Evolutionary conservation across 2,329 filamentous ascomycete genomes (phyloP).

Genomic region (Pyrenophora seminiperda): DNA sequence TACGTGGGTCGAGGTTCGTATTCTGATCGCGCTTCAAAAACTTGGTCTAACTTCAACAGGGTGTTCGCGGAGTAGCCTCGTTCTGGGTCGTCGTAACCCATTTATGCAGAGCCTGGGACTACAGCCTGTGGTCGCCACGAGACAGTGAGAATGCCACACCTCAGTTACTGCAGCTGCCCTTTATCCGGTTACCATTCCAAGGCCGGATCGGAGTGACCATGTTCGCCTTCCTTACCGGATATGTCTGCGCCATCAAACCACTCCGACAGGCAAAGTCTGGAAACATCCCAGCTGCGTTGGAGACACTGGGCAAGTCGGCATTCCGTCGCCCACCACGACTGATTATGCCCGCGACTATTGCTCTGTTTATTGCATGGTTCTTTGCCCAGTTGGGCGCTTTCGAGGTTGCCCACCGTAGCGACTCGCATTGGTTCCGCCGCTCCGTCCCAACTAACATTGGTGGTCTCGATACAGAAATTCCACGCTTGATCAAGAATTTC

Average conservation of each 20-base stretch:
- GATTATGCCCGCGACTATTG: slow-evolving; percentile 59
- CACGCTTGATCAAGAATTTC: slow-evolving; percentile 53
- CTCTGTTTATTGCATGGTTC: slow-evolving; percentile 57
- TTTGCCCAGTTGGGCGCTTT: slow-evolving; percentile 58
- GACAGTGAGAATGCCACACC: slow-evolving; percentile 51
- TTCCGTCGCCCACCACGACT: slow-evolving; percentile 60
- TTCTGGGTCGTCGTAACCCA: slow-evolving; percentile 61
- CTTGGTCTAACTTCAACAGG: slow-evolving; percentile 41
- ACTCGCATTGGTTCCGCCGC: slow-evolving; percentile 59
- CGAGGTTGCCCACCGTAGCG: slow-evolving; percentile 53
- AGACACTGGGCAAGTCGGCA: slow-evolving; percentile 58
- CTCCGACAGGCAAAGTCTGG: slow-evolving; percentile 57
- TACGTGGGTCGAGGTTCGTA: slow-evolving; percentile 50
- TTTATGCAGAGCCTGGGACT: slow-evolving; percentile 58
- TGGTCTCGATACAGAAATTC: slow-evolving; percentile 53
- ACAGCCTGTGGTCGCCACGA: slow-evolving; percentile 56
- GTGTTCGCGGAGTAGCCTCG: slow-evolving; percentile 59
- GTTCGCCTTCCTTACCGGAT: slow-evolving; percentile 62
- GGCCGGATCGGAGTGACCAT: slow-evolving; percentile 61
- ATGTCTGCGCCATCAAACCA: slow-evolving; percentile 62
- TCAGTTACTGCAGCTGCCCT: slow-evolving; percentile 56
- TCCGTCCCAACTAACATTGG: slow-evolving; percentile 54
- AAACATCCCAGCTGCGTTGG: slow-evolving; percentile 52
- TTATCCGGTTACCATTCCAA: slow-evolving; percentile 62
- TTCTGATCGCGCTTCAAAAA: neutral